A percentile compares a stretch with the other conserved stretches of the same genome.
These are phyloP conservation scores for Fusarium xylarioides DNA, from an alignment of 2,329 filamentous ascomycete species.

Conservation along the genomic window DNA sequence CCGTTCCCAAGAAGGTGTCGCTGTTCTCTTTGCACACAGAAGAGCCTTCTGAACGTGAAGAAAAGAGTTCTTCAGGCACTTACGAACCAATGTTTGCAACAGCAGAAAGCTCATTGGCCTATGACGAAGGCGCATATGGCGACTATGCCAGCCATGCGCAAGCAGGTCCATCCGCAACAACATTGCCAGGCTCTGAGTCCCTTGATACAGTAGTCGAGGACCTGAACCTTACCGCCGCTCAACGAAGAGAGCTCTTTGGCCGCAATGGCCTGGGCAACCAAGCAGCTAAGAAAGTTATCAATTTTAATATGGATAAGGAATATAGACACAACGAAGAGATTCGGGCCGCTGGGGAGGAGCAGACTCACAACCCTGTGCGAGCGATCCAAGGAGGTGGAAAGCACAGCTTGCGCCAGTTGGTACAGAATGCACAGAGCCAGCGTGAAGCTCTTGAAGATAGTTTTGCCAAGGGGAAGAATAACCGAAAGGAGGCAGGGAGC, in stretches of 20 bases:
- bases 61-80: constrained; percentile 35
- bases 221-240: constrained; percentile 79
- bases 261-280: constrained; percentile 59
- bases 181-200: constrained; percentile 56
- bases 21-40: constrained; percentile 72
- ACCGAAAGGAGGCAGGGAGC: constrained; percentile 81
- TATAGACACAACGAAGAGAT: constrained; percentile 86
- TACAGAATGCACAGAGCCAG: constrained; percentile 83
- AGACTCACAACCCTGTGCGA: constrained; percentile 83
- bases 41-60: constrained; percentile 42
- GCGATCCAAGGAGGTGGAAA: constrained; percentile 80
- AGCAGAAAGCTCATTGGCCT: constrained; percentile 29
- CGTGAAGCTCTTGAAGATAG: constrained; percentile 90
- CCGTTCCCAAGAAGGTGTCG: constrained; percentile 64
- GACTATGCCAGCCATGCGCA: constrained; percentile 46
- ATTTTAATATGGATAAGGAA: constrained; percentile 89
- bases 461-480: constrained; percentile 82
- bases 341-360: constrained; percentile 73
- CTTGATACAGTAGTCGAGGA: constrained; percentile 78
- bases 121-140: constrained; percentile 41
- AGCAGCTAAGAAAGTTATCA: constrained; percentile 70
- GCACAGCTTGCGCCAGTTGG: constrained; percentile 87
- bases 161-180: constrained; percentile 45
- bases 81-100: constrained; percentile 65
- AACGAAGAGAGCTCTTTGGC: constrained; percentile 86